Conservation (phyloP, 2,329 filamentous ascomycete species). For the Elsinoe arachidis region DNA sequence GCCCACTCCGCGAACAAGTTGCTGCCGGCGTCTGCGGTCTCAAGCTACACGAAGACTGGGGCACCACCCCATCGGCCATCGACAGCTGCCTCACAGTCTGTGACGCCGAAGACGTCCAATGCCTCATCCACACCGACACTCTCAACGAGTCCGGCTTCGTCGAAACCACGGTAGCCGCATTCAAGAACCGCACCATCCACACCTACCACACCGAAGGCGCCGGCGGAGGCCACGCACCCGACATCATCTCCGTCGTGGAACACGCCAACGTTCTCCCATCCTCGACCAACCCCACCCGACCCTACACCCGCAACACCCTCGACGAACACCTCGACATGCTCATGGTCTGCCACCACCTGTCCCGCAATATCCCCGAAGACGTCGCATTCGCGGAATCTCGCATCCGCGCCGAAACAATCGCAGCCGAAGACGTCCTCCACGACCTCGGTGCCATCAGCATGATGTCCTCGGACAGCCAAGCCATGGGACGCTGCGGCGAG, state of each 20-base stretch:
- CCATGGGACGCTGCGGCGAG: slow-evolving; percentile 93
- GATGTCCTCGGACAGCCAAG: slow-evolving; percentile 94
- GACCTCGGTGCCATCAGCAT: slow-evolving; percentile 93
- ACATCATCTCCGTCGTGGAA: slow-evolving; percentile 91
- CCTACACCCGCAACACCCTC: slow-evolving; percentile 83
- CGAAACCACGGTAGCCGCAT: slow-evolving; percentile 76
- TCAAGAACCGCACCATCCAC: slow-evolving; percentile 83
- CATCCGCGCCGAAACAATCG: slow-evolving; percentile 92
- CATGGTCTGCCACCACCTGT: slow-evolving; percentile 95
- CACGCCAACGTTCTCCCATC: slow-evolving; percentile 80
- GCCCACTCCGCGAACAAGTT: slow-evolving; percentile 69
- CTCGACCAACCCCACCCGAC: slow-evolving; percentile 85
- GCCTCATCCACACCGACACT: slow-evolving; percentile 90
- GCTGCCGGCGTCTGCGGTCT: slow-evolving; percentile 78
- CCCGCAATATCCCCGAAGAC: slow-evolving; percentile 87
- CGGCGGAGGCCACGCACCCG: slow-evolving; percentile 86
- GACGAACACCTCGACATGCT: slow-evolving; percentile 98
- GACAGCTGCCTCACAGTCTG: slow-evolving; percentile 77
- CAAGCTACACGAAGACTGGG: slow-evolving; percentile 96
- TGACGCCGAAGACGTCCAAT: slow-evolving; percentile 86
- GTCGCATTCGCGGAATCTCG: slow-evolving; percentile 91
- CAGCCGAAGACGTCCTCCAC: slow-evolving; percentile 90
- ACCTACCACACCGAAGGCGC: slow-evolving; percentile 97
- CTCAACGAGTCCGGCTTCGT: slow-evolving; percentile 97
- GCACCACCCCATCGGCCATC: slow-evolving; percentile 80